Evolutionary conservation across 2,329 filamentous ascomycete genomes (phyloP).

Genomic region (Aspergillaceae sp.): DNA sequence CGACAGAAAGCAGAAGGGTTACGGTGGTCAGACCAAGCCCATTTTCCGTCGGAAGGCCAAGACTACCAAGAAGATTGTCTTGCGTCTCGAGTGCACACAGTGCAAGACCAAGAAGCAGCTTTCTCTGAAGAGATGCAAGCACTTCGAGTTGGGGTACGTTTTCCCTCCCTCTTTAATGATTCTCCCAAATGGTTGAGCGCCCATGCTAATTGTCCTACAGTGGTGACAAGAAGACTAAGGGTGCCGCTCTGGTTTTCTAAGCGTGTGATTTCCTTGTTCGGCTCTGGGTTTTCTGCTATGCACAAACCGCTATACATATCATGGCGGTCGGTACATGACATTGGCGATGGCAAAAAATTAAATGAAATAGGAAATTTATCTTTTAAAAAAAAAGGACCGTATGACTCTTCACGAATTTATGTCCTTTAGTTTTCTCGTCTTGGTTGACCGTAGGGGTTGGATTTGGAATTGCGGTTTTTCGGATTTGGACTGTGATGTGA

Average conservation of each 20-base stretch:
- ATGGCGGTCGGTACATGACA: conserved; percentile 29
- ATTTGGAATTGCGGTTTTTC: too few species aligned
- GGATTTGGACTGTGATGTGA: neutral
- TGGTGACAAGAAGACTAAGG: conserved; percentile 99
- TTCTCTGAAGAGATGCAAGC: conserved; percentile 99
- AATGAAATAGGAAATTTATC: conserved; percentile 35
- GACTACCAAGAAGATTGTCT: conserved; percentile 99
- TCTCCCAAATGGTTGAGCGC: neutral
- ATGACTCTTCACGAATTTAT: neutral
- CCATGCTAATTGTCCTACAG: conserved; percentile 48
- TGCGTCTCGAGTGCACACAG: conserved; percentile 91
- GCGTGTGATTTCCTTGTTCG: conserved; percentile 42
- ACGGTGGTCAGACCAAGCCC: conserved; percentile 99
- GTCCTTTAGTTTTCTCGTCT: too few species aligned
- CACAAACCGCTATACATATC: conserved; percentile 24
- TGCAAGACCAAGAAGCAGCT: conserved; percentile 99
- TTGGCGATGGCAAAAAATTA: conserved; percentile 35
- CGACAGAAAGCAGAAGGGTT: conserved; percentile 98
- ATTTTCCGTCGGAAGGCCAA: conserved; percentile 99
- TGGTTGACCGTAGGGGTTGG: too few species aligned
- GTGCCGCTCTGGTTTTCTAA: conserved; percentile 99
- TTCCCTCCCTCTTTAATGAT: neutral
- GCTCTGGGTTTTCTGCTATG: conserved; percentile 36
- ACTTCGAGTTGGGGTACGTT: conserved; percentile 97
- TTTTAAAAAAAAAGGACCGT: conserved; percentile 11